Conservation (phyloP, 805 yeast species). For the Candida easanensis region DNA sequence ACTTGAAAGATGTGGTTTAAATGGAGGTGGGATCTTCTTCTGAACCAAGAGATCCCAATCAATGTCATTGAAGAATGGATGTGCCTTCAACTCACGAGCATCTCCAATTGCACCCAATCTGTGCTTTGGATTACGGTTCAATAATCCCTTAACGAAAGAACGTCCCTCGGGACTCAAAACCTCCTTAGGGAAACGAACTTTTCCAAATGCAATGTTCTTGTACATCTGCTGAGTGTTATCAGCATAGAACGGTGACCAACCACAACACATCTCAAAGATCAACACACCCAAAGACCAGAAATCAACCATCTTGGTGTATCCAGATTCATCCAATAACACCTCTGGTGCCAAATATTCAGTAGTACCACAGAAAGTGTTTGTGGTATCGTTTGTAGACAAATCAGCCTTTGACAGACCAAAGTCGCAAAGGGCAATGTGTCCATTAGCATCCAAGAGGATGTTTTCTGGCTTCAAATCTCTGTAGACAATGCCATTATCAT, state of each 20-base stretch:
- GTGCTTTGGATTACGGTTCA: slow-evolving; percentile 94
- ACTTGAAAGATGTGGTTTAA: slow-evolving; percentile 85
- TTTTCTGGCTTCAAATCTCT: slow-evolving; percentile 97
- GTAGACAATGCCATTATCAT: slow-evolving; percentile 93
- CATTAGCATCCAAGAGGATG: slow-evolving; percentile 91
- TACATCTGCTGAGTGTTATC: slow-evolving; percentile 98
- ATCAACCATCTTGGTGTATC: slow-evolving; percentile 98
- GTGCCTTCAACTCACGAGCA: slow-evolving; percentile 89
- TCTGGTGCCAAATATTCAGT: slow-evolving; percentile 98
- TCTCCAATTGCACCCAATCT: slow-evolving; percentile 89
- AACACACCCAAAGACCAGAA: slow-evolving; percentile 98
- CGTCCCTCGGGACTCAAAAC: slow-evolving; percentile 91
- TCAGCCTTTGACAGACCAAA: slow-evolving; percentile 96
- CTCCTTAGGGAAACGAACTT: slow-evolving; percentile 95
- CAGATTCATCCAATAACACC: slow-evolving; percentile 89
- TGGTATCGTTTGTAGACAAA: slow-evolving; percentile 74
- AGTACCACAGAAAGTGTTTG: slow-evolving; percentile 97
- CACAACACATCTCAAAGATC: slow-evolving; percentile 98
- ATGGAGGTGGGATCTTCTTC: slow-evolving; percentile 93
- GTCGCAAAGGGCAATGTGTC: slow-evolving; percentile 96
- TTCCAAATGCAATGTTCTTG: slow-evolving; percentile 97
- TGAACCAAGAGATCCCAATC: slow-evolving; percentile 81
- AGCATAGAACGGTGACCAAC: slow-evolving; percentile 98
- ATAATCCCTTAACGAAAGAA: slow-evolving; percentile 89
- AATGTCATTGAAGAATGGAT: slow-evolving; percentile 86